Evolutionary conservation across 1,139 yeast genomes (phyloP), one percentile per base, ranked within the genome.

Genomic region (Pichia sp.): DNA sequence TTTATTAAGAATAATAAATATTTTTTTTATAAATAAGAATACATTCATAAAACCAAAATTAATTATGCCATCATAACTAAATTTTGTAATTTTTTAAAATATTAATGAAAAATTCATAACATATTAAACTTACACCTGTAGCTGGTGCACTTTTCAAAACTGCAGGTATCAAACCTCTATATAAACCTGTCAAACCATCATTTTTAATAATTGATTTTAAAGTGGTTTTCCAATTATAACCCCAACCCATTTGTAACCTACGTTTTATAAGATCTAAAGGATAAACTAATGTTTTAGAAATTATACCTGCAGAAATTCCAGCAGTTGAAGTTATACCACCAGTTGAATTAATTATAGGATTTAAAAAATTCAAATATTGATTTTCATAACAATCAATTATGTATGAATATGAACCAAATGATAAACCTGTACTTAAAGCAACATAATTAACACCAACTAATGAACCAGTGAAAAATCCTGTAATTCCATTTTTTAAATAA

Each of bases 181-280:
- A 89, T 23, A 87, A 67, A 0, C 95, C 90, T 25, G 66, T 57
- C 0, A 75, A 5, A 0, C 95, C 95, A 56, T 85, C 92, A 3
- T 58, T 64, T 29, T 55, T 54, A 0, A 80, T 43, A 25, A 86
- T 74, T 16, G 16, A 16, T 16, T 16, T 16, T 16, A 16, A 16
- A 16, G 16, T 16, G 16, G 16, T 16, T 16, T 16, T 16, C 16
- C 16, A 16, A 16, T 16, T 16, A 16, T 16, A 16, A 16, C 16
- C 16, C 16, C 16, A 10, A 46, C 41, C 10, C 49, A 90, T 79
- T 60, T 90, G 97, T 39, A 84, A 65, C 42, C 96, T 69, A 56
- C 90, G 82, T 31, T 97, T 70, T 6, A 90, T 60, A 0, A 95
- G 78, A 60, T 92, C 98, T 42, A 92, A 63, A 0, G 98, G 98